Conservation (phyloP, 225 moss, liverwort and hornwort species). For the Pseudoscleropodium purum region DNA sequence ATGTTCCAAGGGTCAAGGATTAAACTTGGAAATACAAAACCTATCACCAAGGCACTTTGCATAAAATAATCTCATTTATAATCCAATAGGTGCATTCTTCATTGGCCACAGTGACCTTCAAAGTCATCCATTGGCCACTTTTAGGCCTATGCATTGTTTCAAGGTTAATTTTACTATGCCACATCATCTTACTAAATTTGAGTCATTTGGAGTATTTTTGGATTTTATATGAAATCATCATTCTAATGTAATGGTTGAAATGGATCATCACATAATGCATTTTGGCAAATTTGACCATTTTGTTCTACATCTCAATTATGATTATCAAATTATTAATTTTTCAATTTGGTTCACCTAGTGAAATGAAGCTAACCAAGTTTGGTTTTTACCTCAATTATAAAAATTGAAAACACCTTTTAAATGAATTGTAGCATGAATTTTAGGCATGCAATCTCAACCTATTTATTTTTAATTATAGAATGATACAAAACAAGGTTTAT, state of each 20-base stretch:
- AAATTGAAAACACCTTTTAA: not conserved
- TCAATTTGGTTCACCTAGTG: not conserved
- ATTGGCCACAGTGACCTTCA: too few species aligned
- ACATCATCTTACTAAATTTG: not conserved
- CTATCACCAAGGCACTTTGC: not conserved
- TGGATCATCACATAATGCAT: not conserved
- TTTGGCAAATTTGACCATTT: not conserved
- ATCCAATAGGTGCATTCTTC: not conserved
- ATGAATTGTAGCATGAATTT: not conserved
- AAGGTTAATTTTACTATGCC: not conserved
- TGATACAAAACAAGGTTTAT: not conserved
- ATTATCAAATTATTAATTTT: not conserved
- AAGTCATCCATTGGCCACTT: not conserved
- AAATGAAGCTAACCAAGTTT: not conserved
- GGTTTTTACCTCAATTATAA: not conserved
- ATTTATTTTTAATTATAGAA: not conserved
- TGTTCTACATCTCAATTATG: not conserved
- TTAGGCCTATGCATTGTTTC: accelerated
- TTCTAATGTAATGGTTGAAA: not conserved
- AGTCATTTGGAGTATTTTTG: not conserved
- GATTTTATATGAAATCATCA: not conserved
- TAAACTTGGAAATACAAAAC: accelerated
- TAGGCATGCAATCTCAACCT: accelerated
- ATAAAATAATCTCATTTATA: not conserved
- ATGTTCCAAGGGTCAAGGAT: too few species aligned